Evolutionary conservation across 306 rosid genomes (phyloP), one percentile per base, ranked within the genome.

Genomic region (Notholithocarpus densiflorus): DNA sequence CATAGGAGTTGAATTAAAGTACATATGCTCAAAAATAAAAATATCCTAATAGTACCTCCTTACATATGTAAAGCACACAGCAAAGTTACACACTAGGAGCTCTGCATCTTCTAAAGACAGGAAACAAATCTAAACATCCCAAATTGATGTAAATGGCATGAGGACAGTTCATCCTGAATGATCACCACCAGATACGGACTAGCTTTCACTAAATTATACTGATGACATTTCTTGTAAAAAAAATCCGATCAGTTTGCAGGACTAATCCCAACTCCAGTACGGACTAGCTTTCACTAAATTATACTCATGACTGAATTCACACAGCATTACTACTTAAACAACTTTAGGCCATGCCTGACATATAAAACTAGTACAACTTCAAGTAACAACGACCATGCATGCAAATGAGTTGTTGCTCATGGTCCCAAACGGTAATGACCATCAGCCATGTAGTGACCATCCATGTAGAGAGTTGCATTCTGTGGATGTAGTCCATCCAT

Each of bases 401-500:
- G 17, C 24, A 18, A 32, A 43, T 29, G 48, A 65, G 37, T 64
- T 24, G 24, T n/a, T n/a, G 55, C 29, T 83, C 82, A 94, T 23
- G 98, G 99, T 1, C 93, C 99, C 13, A 95, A 89, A 59, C 99
- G 99, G 79, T 90, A 93, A 55, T 88, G 99, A 55, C 87, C 91
- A 80, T 91, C 97, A 14, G 86, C 75, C 82, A 91, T 82, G 86
- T 87, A 92, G 72, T 91, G 96, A 55, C 88, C 89, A 40, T 95
- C 98, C 94, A 95, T 89, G 26, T 90, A 93, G 57, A 91, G 92
- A 32, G 97, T 77, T 6, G 93, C 89, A 11, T 80, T 90, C 65
- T 91, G 96, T 1, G 96, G 93, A 75, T 95, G 97, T 24, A 93
- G 83, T 5, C 97, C 97, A 82, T 95, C 98, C 99, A 95, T 95